Base-by-base conservation (phyloP, 768 basidiomycete genomes). In the Ramaria sp. region DNA sequence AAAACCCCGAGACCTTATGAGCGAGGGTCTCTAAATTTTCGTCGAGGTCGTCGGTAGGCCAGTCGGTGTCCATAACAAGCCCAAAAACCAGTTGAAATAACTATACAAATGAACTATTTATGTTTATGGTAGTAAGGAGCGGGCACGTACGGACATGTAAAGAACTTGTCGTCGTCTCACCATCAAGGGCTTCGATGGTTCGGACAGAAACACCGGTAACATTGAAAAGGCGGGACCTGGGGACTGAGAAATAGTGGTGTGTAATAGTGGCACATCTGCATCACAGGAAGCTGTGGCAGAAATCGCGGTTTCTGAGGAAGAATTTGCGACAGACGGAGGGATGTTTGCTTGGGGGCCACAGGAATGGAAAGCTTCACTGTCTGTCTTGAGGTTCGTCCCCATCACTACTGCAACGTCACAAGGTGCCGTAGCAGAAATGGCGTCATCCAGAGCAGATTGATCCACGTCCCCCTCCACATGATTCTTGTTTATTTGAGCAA, bases 371-470 rank as follows among this genome's bases (percentile, higher is more conserved):
- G 32, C 13, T 34, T 9, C 3, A 34, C 32, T 34, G 32, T 34
- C 32, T 34, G 9, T 9, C 13, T 34, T 34, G 32, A 34, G 1
- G 13, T 34, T 34, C 32, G 7, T 34, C 32, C 13, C 32, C 32
- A 9, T 8, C 32, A 34, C 32, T 8, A 34, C 32, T 8, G 32
- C 32, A 34, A 13, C 9, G 8, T 34, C 32, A 9, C 42, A 13
- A 2, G 43, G n/a, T 34, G 42, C 24, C 13, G 12, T 15, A 30
- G 16, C 30, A 8, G 53, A 13, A 4, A 48, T 47, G 20, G 53
- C 53, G 27, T 55, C 53, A 16, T 55, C 53, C 12, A 55, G 36
- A 16, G 53, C 53, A 10, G 22, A 55, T n/a, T 55, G 53, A 48
- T 55, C 53, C n/a, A 55, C 32, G 16, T 34, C 32, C 28, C 10